Evolutionary conservation across 1,139 yeast genomes (phyloP), one percentile per base, ranked within the genome.

Genomic region (Yamadazyma membranifaciens): DNA sequence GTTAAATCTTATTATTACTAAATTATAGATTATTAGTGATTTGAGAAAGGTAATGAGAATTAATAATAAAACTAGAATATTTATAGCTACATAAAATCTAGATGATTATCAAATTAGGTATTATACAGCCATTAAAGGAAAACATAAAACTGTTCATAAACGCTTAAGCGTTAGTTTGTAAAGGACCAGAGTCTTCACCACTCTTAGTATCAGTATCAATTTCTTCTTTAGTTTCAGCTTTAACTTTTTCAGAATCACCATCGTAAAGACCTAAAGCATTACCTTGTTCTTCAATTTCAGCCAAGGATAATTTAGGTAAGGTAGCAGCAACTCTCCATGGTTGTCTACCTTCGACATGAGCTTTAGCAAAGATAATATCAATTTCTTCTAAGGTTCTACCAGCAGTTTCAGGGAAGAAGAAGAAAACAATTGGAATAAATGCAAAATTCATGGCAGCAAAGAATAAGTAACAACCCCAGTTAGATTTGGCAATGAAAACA

Each of bases 301-400:
- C 57, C 41, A 53, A 56, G 13, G 68, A 52, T 44, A 75, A 62
- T 52, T 67, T 70, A 34, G 79, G 79, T 63, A 75, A 48, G 39
- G 71, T 64, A 32, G 70, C 67, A 34, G 80, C 80, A 36, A 75
- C 75, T 55, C 71, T 62, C 66, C 67, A 73, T 27, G 76, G 71
- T 45, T 70, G 71, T 44, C 64, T 64, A 16, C 63, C 61, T 37
- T 75, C 80, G 34, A 59, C 62, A 46, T 63, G 62, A 14, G 80
- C 73, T 58, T 68, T 73, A 36, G 78, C 78, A 31, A 60, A 65
- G 42, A 65, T 63, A 42, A 65, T 63, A 49, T 68, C 74, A 45
- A 68, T 65, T 56, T 68, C 73, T 57, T 68, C 74, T 60, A 68
- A 66, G 32, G 63, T 49, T 63, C 74, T 65, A 36, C 74, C 74